Percentiles rank a stretch among this genome's conserved stretches.
These are phyloP conservation scores for Entomortierella parvispora DNA, from an alignment of 192 early-diverging fungal species.

Conservation along the genomic window DNA sequence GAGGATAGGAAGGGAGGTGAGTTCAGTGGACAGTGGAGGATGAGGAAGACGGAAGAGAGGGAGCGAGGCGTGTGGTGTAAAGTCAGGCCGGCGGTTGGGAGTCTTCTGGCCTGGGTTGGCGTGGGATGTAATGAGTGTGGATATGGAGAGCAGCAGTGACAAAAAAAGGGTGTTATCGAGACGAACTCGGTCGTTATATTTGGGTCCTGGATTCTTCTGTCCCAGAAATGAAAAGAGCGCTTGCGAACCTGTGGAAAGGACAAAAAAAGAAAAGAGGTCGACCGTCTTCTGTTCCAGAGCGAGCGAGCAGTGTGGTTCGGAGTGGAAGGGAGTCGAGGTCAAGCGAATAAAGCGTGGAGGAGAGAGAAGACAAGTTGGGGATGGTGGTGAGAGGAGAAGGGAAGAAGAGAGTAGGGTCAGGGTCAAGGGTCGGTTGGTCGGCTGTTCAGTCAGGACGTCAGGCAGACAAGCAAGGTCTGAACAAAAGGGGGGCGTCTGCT, in stretches of 20 bases:
- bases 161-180: too few relatives aligned
- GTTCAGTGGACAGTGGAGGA: neutral
- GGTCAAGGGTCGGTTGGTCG: neutral
- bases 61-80: neutral
- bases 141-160: slow-evolving; percentile 3
- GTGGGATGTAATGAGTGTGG: slow-evolving; percentile 7
- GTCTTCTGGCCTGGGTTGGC: neutral
- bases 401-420: neutral
- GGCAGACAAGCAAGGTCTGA: neutral
- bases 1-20: neutral
- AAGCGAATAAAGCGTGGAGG: neutral
- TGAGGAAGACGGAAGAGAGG: neutral
- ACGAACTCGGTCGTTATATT: too few relatives aligned
- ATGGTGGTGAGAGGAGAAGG: neutral
- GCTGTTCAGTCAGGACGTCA: neutral
- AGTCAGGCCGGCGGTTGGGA: neutral
- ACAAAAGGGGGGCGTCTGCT: neutral
- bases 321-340: neutral
- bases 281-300: too few relatives aligned
- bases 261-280: too few relatives aligned
- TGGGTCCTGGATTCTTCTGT: too few relatives aligned
- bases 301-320: neutral
- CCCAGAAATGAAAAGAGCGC: too few relatives aligned
- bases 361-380: neutral
- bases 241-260: too few relatives aligned